Conservation (phyloP, 495 filamentous ascomycete species). For the Penicilliopsis zonata region DNA sequence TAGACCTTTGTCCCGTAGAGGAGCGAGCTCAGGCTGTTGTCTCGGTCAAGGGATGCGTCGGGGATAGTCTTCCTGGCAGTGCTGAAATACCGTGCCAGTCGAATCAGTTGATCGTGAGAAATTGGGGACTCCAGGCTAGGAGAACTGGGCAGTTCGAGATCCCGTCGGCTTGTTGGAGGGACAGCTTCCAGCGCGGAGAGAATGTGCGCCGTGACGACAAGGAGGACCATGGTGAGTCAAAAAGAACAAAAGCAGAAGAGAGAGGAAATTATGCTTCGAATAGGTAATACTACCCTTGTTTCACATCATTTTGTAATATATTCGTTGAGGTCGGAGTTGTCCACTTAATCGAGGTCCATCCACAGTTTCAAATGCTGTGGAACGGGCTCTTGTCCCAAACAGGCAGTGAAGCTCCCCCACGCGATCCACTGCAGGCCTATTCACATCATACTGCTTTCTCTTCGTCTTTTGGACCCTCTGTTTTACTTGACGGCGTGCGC, state of each 20-base stretch:
- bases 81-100: conserved; percentile 46
- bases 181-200: conserved; percentile 47
- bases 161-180: conserved; percentile 14
- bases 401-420: conserved; percentile 15
- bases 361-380: no score
- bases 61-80: conserved; percentile 5
- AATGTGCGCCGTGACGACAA: conserved; percentile 61
- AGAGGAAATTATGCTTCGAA: conserved; percentile 2
- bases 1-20: conserved; percentile 65
- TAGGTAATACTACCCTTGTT: no score
- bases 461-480: conserved; percentile 1
- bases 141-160: conserved; percentile 22
- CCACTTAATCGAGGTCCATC: no score
- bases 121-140: conserved; percentile 54
- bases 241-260: conserved; percentile 8
- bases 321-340: no score
- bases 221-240: conserved; percentile 63
- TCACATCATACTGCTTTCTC: conserved; percentile 12
- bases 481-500: not conserved
- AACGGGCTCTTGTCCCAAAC: conserved; percentile 9
- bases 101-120: conserved; percentile 66
- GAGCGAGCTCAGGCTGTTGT: conserved; percentile 45
- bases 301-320: no score
- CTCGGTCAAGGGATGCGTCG: conserved; percentile 1
- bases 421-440: conserved; percentile 3